Evolutionary conservation across 305 asterid genomes (phyloP).

Genomic region (Andrographis paniculata): DNA sequence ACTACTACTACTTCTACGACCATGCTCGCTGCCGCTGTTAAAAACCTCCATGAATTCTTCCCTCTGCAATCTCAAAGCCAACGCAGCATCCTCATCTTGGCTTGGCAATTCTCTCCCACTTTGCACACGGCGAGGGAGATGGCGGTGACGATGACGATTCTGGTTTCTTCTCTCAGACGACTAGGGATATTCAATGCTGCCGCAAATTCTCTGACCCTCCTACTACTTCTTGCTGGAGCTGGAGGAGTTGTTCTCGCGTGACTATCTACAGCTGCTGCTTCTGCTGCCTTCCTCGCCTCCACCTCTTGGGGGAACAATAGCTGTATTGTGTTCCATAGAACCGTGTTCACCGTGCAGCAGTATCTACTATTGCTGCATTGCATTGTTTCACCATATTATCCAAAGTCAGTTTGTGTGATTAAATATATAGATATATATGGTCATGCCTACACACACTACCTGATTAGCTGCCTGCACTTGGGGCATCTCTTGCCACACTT

Average conservation of each 20-base stretch:
- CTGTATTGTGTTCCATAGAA: slow-evolving; percentile 93
- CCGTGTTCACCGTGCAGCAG: slow-evolving; percentile 84
- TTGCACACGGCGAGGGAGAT: slow-evolving; percentile 17
- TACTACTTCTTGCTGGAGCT: slow-evolving; percentile 13
- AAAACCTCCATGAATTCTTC: slow-evolving; percentile 69
- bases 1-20: slow-evolving; percentile 9
- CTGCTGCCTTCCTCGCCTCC: slow-evolving; percentile 47
- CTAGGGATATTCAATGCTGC: slow-evolving; percentile 34
- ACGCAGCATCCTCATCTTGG: slow-evolving; percentile 82
- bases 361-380: slow-evolving; percentile 66
- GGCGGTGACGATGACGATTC: background rate
- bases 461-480: slow-evolving; percentile 87
- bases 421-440: too few relatives aligned
- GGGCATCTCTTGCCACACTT: slow-evolving; percentile 94
- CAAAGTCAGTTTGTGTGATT: too few relatives aligned
- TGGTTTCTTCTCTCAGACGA: slow-evolving; percentile 27
- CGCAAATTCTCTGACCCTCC: slow-evolving; percentile 30
- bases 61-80: slow-evolving; percentile 90
- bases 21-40: slow-evolving; percentile 30
- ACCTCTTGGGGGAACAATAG: slow-evolving; percentile 78
- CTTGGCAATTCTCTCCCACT: slow-evolving; percentile 18
- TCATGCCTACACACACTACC: slow-evolving; percentile 38
- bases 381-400: too few relatives aligned
- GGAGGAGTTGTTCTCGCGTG: slow-evolving; percentile 7
- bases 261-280: background rate